Conservation (phyloP, 2,329 filamentous ascomycete species). For the Aspergillus uvarum region DNA sequence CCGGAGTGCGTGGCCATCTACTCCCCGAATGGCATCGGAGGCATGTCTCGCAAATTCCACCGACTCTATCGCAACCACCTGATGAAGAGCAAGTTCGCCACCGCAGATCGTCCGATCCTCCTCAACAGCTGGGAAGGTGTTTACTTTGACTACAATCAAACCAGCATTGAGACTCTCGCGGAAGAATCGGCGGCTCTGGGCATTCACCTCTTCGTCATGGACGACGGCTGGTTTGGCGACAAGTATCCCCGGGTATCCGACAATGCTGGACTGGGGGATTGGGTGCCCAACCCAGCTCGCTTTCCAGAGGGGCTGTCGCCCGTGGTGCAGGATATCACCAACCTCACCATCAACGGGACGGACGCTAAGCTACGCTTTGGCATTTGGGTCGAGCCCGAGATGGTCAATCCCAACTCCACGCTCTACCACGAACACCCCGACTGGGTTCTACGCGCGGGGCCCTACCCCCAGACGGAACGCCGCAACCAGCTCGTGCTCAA, state of each 20-base stretch:
- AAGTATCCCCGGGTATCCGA: constrained; percentile 61
- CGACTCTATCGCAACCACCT: constrained; percentile 62
- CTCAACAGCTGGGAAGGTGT: constrained; percentile 68
- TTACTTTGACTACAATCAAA: constrained; percentile 58
- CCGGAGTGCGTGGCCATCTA: constrained; percentile 65
- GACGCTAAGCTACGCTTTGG: constrained; percentile 58
- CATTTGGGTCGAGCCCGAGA: constrained; percentile 68
- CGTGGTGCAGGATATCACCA: constrained; percentile 54
- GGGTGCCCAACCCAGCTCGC: constrained; percentile 57
- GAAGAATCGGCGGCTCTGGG: constrained; percentile 59
- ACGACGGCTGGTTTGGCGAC: constrained; percentile 68
- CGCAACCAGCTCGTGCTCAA: constrained; percentile 64
- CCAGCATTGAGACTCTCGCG: constrained; percentile 56
- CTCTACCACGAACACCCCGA: constrained; percentile 64
- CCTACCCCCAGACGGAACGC: constrained; percentile 56
- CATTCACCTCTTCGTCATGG: constrained; percentile 63
- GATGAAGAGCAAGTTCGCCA: constrained; percentile 57
- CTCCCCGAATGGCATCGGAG: constrained; percentile 58
- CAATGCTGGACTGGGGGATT: constrained; percentile 61
- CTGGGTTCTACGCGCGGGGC: constrained; percentile 60
- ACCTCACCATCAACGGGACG: constrained; percentile 50
- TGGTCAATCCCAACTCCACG: constrained; percentile 63
- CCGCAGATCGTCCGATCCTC: constrained; percentile 54
- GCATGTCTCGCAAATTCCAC: constrained; percentile 63
- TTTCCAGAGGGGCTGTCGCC: constrained; percentile 59